A percentile compares a stretch with the other conserved stretches of the same genome.
Conservation (phyloP, 495 filamentous ascomycete genomes). For the Parathielavia appendiculata region DNA sequence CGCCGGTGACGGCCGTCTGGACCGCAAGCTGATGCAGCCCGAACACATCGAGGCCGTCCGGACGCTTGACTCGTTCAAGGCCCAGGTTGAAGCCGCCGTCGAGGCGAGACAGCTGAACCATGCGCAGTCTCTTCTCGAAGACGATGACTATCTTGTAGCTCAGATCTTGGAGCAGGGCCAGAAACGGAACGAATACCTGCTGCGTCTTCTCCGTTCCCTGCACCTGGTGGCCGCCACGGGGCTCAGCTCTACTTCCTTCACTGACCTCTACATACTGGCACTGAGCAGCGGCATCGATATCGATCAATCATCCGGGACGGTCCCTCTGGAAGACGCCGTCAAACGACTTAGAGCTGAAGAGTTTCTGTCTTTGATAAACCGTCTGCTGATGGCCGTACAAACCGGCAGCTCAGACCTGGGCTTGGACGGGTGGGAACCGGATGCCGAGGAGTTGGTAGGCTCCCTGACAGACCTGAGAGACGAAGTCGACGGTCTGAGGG, state of each 20-base stretch:
- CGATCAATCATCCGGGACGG: conserved; percentile 21
- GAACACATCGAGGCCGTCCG: conserved; percentile 71
- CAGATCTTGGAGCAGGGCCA: conserved; percentile 23
- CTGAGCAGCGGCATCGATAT: conserved; percentile 34
- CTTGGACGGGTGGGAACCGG: conserved; percentile 31
- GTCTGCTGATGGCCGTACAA: conserved; percentile 31
- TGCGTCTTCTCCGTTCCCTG: conserved; percentile 28
- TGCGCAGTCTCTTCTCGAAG: conserved; percentile 38
- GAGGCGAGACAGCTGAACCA: conserved; percentile 31
- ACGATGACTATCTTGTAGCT: conserved; percentile 35
- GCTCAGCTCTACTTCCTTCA: conserved; percentile 25
- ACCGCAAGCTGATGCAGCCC: conserved; percentile 39
- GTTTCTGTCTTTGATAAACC: conserved; percentile 33
- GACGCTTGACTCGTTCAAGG: conserved; percentile 73
- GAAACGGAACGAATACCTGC: conserved; percentile 22
- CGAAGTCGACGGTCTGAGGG: conserved; percentile 37
- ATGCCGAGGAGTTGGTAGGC: conserved; percentile 30
- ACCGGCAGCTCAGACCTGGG: conserved; percentile 38
- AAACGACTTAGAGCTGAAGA: conserved; percentile 41
- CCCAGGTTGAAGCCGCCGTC: conserved; percentile 39
- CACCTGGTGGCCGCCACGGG: conserved; percentile 21
- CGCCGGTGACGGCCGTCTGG: conserved; percentile 30
- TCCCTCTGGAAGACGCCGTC: conserved; percentile 34
- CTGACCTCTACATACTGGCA: conserved; percentile 37
- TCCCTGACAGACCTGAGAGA: conserved; percentile 38